phyloP scores from a whole-genome alignment of 2,329 filamentous ascomycete genomes.

The Trichoderma afroharzianum region DNA sequence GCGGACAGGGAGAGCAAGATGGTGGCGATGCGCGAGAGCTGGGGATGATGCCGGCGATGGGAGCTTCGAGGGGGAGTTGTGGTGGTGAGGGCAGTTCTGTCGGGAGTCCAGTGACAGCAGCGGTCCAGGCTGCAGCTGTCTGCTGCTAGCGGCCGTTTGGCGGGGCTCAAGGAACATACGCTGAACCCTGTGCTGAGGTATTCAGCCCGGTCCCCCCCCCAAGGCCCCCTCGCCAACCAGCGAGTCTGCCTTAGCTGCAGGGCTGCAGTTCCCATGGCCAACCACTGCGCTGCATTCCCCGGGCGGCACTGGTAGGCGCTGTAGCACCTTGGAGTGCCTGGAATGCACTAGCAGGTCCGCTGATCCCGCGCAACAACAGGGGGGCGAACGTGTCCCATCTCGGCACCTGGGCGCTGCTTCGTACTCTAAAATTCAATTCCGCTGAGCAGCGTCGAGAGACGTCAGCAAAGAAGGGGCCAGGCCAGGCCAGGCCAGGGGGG shows the following conservation, averaged over 20 bases:
- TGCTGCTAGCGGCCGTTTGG: constrained; percentile 2
- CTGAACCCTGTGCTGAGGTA: not conserved
- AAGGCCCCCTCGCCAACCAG: not conserved
- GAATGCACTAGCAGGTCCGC: not conserved
- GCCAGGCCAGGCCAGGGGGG: not conserved
- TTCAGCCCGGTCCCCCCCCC: not conserved
- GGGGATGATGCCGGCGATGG: not conserved
- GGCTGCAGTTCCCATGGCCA: constrained; percentile 8
- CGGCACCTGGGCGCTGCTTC: not conserved
- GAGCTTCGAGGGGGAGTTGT: not conserved
- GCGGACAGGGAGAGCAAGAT: not conserved
- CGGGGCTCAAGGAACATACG: constrained; percentile 2
- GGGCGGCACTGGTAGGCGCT: not conserved
- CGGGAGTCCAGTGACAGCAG: not conserved
- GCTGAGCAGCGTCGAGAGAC: not conserved
- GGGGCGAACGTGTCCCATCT: not conserved
- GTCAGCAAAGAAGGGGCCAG: not conserved
- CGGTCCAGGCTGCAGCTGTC: constrained; percentile 4
- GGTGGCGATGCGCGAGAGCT: not conserved
- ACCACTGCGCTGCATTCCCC: not conserved
- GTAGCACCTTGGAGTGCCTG: not conserved
- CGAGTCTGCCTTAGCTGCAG: constrained; percentile 2
- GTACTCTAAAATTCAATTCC: not conserved
- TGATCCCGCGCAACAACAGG: constrained; percentile 1
- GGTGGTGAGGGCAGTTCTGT: not conserved